phyloP scores from a whole-genome alignment of 257 asterid species.

The Agastache rugosa region DNA sequence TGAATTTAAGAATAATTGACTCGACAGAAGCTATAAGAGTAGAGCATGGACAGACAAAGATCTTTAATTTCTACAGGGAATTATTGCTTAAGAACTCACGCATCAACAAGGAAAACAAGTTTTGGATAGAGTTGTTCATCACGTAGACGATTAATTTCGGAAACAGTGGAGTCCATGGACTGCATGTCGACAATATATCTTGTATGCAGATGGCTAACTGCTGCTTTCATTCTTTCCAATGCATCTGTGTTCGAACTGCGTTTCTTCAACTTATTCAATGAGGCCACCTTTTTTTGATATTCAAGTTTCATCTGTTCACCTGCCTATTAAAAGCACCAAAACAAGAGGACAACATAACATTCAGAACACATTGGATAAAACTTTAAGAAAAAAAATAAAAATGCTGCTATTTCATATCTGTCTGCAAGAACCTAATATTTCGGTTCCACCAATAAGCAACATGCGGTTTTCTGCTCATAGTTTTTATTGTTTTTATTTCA shows the following conservation, averaged over 20 bases:
- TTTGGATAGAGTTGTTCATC: conserved; percentile 91
- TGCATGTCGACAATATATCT: conserved; percentile 99
- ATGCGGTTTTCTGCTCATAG: neutral
- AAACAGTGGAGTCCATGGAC: conserved; percentile 98
- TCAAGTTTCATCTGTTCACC: conserved; percentile 95
- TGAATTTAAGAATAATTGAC: neutral
- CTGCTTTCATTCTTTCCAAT: conserved; percentile 89
- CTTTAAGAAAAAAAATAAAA: neutral
- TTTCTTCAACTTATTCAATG: conserved; percentile 82
- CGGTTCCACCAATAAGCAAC: conserved; percentile 12
- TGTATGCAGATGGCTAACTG: conserved; percentile 97
- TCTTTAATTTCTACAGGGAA: conserved; percentile 22
- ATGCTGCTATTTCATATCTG: neutral
- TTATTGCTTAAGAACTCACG: conserved; percentile 60
- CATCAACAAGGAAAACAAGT: conserved; percentile 82
- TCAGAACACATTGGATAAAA: conserved; percentile 16
- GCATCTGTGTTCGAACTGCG: conserved; percentile 76
- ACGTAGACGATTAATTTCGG: conserved; percentile 87
- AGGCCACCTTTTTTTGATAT: conserved; percentile 79
- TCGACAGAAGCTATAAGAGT: conserved; percentile 5
- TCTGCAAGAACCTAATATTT: neutral
- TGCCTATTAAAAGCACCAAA: conserved; percentile 59
- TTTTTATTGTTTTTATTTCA: neutral
- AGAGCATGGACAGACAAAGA: conserved; percentile 14
- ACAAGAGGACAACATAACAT: conserved; percentile 14